phyloP scores from a whole-genome alignment of 306 rosid genomes.

The Bauhinia variegata region DNA sequence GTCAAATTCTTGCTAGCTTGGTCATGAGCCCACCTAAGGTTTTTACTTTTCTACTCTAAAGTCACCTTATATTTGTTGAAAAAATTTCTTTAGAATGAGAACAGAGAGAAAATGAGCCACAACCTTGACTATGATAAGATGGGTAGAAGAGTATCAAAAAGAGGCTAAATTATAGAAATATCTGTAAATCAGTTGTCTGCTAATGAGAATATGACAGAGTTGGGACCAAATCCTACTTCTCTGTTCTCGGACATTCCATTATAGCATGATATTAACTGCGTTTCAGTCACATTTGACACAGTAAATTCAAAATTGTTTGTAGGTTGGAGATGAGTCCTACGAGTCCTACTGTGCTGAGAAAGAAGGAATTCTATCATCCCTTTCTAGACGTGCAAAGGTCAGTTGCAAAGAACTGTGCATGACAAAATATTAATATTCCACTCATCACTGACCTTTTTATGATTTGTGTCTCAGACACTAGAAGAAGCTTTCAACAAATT shows the following conservation, averaged over 20 bases:
- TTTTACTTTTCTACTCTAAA: slow-evolving; percentile 21
- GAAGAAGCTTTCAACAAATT: slow-evolving; percentile 75
- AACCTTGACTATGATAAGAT: not conserved
- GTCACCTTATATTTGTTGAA: not conserved
- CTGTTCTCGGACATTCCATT: not conserved
- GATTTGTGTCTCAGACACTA: slow-evolving; percentile 48
- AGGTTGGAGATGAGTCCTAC: slow-evolving; percentile 92
- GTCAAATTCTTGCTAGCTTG: slow-evolving; percentile 89
- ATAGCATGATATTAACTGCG: slow-evolving; percentile 2
- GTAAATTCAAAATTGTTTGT: slow-evolving; percentile 36
- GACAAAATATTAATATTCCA: slow-evolving; percentile 8
- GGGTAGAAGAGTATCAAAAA: not conserved
- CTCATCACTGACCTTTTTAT: not conserved
- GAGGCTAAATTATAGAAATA: not conserved
- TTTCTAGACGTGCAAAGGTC: slow-evolving; percentile 92
- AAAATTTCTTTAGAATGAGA: not conserved
- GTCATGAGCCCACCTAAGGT: slow-evolving; percentile 97
- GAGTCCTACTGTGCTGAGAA: slow-evolving; percentile 71
- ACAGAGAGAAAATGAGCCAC: not conserved
- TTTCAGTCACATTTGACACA: slow-evolving; percentile 18
- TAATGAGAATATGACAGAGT: too few species aligned
- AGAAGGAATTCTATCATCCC: slow-evolving; percentile 76
- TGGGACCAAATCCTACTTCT: not conserved
- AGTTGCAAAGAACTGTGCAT: slow-evolving; percentile 30
- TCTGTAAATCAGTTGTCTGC: not conserved